Conservation (phyloP, 805 yeast genomes). For the Starmerella powellii region DNA sequence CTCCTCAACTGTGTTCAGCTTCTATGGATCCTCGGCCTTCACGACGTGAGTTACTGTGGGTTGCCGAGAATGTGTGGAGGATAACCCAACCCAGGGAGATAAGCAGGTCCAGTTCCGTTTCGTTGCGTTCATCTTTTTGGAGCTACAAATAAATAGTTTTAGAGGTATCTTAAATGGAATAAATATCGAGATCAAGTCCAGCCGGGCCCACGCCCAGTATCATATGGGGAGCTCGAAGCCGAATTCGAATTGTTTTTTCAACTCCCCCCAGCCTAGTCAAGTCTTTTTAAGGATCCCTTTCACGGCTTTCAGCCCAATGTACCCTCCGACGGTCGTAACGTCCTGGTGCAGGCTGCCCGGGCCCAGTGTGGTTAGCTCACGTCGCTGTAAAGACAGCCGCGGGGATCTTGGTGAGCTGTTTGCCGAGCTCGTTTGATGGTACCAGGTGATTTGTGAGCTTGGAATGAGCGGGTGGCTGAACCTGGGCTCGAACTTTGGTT, state of each 20-base stretch:
- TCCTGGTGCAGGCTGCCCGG: slow-evolving; percentile 18
- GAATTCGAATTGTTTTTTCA: not conserved
- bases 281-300: slow-evolving; percentile 14
- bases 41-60: too few species aligned
- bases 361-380: slow-evolving; percentile 18
- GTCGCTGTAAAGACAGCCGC: slow-evolving; percentile 7
- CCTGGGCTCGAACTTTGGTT: slow-evolving; percentile 10
- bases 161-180: too few species aligned
- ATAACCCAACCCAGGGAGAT: too few species aligned
- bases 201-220: not conserved
- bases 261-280: slow-evolving; percentile 10
- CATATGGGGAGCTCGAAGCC: slow-evolving; percentile 3
- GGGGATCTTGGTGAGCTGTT: not conserved
- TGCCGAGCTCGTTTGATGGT: slow-evolving; percentile 1
- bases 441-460: slow-evolving; percentile 6
- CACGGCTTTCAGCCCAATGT: slow-evolving; percentile 21
- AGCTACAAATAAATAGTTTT: too few species aligned
- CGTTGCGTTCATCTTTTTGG: too few species aligned
- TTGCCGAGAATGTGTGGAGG: too few species aligned
- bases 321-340: slow-evolving; percentile 23
- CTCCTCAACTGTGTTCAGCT: too few species aligned
- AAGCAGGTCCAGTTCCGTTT: too few species aligned
- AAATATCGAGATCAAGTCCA: too few species aligned
- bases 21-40: too few species aligned
- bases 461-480: slow-evolving; percentile 21